phyloP scores from a whole-genome alignment of 768 basidiomycete species.

The Termitomyces sp. region DNA sequence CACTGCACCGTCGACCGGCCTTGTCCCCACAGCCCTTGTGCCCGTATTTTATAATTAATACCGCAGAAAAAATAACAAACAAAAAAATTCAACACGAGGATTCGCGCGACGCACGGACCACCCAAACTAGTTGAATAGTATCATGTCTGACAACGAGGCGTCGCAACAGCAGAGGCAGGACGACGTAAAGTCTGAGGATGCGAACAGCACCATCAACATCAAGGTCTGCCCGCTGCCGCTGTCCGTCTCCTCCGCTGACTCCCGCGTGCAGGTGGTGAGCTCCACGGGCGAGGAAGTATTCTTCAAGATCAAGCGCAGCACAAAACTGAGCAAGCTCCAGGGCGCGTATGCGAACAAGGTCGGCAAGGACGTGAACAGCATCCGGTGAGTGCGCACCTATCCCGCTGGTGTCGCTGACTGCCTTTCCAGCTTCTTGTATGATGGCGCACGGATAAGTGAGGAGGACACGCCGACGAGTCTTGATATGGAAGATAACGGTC shows the following conservation, averaged over 20 bases:
- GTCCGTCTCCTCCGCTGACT: neutral
- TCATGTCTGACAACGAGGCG: constrained; percentile 10
- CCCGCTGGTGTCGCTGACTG: neutral
- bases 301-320: constrained; percentile 95
- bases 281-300: constrained; percentile 83
- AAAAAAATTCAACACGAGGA: too few species aligned
- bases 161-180: constrained; percentile 2
- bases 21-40: too few species aligned
- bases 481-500: constrained; percentile 89
- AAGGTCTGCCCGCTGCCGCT: constrained; percentile 1
- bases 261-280: constrained; percentile 54
- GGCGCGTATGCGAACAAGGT: constrained; percentile 91
- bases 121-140: too few species aligned
- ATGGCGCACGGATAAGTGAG: constrained; percentile 79
- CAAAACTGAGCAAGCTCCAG: constrained; percentile 88
- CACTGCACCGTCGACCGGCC: too few species aligned
- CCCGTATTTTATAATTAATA: too few species aligned
- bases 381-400: constrained; percentile 56
- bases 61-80: too few species aligned
- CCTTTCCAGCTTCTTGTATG: constrained; percentile 75
- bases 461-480: constrained; percentile 83
- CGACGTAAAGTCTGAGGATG: neutral
- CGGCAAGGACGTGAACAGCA: constrained; percentile 81
- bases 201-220: neutral
- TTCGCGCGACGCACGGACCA: too few species aligned